Evolutionary conservation across 208 protist genomes (phyloP).

Genomic region (Wallacemonas sp.): DNA sequence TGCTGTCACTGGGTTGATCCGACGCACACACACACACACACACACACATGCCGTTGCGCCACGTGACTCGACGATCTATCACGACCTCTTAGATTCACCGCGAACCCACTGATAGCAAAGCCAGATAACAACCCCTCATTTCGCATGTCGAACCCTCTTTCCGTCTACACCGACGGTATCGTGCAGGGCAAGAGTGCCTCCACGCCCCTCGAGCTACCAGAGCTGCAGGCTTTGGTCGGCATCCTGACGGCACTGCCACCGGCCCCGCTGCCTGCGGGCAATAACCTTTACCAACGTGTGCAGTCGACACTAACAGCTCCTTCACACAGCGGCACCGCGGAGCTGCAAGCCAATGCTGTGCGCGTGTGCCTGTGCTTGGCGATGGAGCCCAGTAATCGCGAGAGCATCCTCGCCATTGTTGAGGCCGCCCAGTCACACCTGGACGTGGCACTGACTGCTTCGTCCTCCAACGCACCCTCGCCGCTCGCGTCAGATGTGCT

Average conservation of each 20-base stretch:
- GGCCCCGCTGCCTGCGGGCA: background rate
- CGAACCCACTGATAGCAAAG: too few species aligned
- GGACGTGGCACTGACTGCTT: background rate
- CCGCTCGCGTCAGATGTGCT: conserved; percentile 1
- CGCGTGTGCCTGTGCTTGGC: conserved; percentile 4
- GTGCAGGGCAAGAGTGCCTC: background rate
- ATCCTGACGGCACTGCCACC: conserved; percentile 5
- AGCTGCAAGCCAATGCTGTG: background rate
- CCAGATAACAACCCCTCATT: too few species aligned
- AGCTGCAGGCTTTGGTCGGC: background rate
- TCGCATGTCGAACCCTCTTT: background rate
- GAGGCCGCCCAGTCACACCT: conserved; percentile 1
- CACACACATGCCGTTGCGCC: background rate
- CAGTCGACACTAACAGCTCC: background rate
- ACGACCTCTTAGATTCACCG: too few species aligned
- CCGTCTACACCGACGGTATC: conserved; percentile 3
- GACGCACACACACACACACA: background rate
- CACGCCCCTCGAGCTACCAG: background rate
- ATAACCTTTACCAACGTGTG: background rate
- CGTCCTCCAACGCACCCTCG: background rate
- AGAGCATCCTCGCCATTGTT: background rate
- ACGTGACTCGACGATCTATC: too few species aligned
- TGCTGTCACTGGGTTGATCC: background rate
- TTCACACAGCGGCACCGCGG: background rate
- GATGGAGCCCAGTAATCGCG: background rate